Percentiles rank a stretch among this genome's conserved stretches.
These are phyloP conservation scores for Teunomyces cretensis DNA, from an alignment of 805 yeast species.

Conservation along the genomic window DNA sequence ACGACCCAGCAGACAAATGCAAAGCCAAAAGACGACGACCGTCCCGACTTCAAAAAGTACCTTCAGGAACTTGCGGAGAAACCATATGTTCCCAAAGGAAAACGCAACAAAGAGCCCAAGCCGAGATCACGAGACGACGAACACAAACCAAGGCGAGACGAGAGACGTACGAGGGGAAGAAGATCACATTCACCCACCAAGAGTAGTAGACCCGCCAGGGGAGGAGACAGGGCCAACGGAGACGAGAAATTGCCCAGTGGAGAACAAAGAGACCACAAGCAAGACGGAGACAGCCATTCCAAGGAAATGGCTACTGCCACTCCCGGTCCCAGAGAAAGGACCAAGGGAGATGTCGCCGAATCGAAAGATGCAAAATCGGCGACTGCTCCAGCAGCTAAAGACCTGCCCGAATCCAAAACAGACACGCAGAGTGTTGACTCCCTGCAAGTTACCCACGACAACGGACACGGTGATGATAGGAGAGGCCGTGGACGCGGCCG, in stretches of 20 bases:
- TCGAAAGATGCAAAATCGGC: no score
- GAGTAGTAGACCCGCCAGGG: background rate
- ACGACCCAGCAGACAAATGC: background rate
- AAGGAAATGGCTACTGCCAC: background rate
- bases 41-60: conserved; percentile 35
- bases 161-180: background rate
- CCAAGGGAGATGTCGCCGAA: no score
- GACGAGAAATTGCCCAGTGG: background rate
- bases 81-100: conserved; percentile 14
- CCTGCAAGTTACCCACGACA: background rate
- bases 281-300: background rate
- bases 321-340: no score
- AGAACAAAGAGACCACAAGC: background rate
- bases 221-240: background rate
- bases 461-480: background rate
- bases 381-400: no score
- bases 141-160: background rate
- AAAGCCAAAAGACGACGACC: conserved; percentile 13
- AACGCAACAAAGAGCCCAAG: conserved; percentile 4
- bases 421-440: no score
- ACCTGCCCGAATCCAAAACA: no score
- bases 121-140: background rate
- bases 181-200: background rate
- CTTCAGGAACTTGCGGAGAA: conserved; percentile 26
- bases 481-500: conserved; percentile 7